Base-by-base conservation (phyloP, 768 basidiomycete species). In the Termitomyces sp. region DNA sequence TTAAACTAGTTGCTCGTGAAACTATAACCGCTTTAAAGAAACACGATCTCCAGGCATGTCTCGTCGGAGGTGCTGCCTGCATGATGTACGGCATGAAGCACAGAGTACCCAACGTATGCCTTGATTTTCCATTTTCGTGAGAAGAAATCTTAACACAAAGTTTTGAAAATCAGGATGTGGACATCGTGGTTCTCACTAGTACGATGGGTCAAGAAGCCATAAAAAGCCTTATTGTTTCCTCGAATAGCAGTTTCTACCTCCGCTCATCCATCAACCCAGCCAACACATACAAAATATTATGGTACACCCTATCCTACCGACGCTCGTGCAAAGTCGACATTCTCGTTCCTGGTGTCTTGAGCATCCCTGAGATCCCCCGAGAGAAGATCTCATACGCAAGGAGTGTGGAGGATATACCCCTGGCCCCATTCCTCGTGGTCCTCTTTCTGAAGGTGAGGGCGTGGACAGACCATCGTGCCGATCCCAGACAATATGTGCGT, bases 401-500 rank as follows among this genome's bases (percentile, higher is more conserved):
- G 6, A 28, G 56, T n/a, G 0, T 14, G 46, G 50, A 62, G 35
- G 60, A 70, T 43, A 62, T 78, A 22, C 78, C 77, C 0, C 60
- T 77, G 1, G 66, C 72, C 58, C 77, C 77, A 0, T 70, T 78
- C 53, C 61, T 75, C 4, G 65, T 69, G 1, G 62, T 79, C 13
- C 66, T 79, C 6, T 60, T 78, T n/a, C 61, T 78, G 46, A 80
- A 79, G 57, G 60, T 80, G 10, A 69, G 73, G 48, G 76, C 70
- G 2, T 79, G 78, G 79, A 58, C 63, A 28, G 73, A 77, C 57
- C 77, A 78, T 59, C 63, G 70, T 12, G 62, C 54, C 6, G 70
- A 75, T 32, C 14, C 28, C 2, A 67, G 72, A 43, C 10, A 38
- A 12, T 65, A 75, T 54, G 69, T 77, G 62, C 68, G 61, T 46